Evolutionary conservation across 176 grass and related monocot species (phyloP), one percentile per base, ranked within the genome.

Genomic region (Poa pratensis): DNA sequence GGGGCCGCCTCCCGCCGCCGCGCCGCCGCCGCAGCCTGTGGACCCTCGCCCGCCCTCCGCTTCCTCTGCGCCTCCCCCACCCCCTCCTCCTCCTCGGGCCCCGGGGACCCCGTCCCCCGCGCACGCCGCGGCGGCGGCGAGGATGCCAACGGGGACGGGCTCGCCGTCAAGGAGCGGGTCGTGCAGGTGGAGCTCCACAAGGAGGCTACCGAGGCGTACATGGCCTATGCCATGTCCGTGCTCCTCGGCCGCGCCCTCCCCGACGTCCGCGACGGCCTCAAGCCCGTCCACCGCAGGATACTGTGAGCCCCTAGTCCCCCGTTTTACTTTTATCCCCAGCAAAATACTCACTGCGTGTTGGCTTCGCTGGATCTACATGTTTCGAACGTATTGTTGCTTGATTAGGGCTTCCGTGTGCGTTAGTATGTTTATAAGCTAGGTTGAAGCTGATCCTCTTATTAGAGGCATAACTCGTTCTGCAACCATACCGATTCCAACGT

Each of bases 171-270:
- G 73, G 91, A 90, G 80, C 94, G 91, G 76, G n/a, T 98, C 6
- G 83, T 98, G 68, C 86, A 90, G 11, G 73, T 87, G 17, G 96
- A 95, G 86, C 96, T 98, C 59, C 96, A 95, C 86, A 94, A 95
- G 87, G 96, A 95, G 86, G 91, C 93, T 26, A 98, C 89, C 5
- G 89, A 94, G 46, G 93, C 96, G 7, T 98, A 98, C 83, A 90
- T 95, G 96, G 63, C 93, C 28, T 98, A 98, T 79, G 93, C 96
- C 27, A 94, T 98, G 96, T 98, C 96, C 15, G 96, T 98, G 87
- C 86, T 98, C 45, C 89, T 95, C 6, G 93, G 93, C 54, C 96
- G 96, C 30, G 93, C 96, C 16, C 76, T 98, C 32, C 96, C 96
- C 66, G 96, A 98, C 84, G 93, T 92, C 20, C 89, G 96, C 49